Base-by-base conservation (phyloP, 768 basidiomycete genomes). In the Kockovaella imperatae region DNA sequence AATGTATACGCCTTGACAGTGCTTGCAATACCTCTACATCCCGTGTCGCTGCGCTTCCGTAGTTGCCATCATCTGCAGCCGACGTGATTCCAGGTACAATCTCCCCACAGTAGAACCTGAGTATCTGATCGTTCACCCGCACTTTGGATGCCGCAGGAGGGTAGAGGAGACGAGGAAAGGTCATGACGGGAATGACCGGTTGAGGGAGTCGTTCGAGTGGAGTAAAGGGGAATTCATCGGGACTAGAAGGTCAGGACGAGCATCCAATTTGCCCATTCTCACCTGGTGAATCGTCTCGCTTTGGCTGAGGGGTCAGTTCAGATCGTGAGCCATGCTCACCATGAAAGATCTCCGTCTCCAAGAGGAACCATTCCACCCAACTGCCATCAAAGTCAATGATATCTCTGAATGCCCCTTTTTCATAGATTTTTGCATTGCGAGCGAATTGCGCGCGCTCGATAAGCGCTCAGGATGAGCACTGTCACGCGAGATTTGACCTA, bases 371-470 rank as follows among this genome's bases (percentile, higher is more conserved):
- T 51, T 96, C 86, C 3, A 99, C 76, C 91, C 90, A 97, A 53
- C 83, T 88, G 3, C 88, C 88, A 4, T 79, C 62, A 70, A 89
- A 91, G 0, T 82, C 83, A 26, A 81, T 70, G 32, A 81, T 77
- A 32, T 76, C 77, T 34, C 95, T 77, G 73, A 97, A 87, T 1
- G 78, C 82, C 20, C 82, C 85, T 14, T 77, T 77, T 44, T 82
- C 76, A 74, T 99, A 99, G 50, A 95, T 91, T 52, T 78, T 79
- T 18, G 85, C 82, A 66, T 97, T 96, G 67, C 87, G 84, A 0
- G 88, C 88, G 65, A 96, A 99, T 68, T 97, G 93, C 0, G 91
- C 93, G 15, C 95, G 80, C 70, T 99, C 95, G 62, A 99, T 99
- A 48, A 97, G 78, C 46, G 57, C 52, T 47, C 30, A n/a, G 40